Conservation (phyloP, 495 filamentous ascomycete genomes). For the Aspergillus sclerotiicarbonarius region DNA sequence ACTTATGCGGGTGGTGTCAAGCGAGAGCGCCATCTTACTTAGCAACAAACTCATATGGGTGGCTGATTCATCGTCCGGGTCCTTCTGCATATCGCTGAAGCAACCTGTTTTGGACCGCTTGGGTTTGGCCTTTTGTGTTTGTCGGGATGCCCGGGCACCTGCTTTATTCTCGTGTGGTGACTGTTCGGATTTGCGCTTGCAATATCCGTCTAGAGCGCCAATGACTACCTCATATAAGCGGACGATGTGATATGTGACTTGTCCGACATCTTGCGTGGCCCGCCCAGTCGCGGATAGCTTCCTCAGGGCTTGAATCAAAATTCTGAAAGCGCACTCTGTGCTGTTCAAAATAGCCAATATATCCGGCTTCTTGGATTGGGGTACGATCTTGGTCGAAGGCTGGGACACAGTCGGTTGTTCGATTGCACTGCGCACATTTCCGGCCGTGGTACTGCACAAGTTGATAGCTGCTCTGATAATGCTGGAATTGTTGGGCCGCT, state of each 20-base stretch:
- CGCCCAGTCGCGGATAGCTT: conserved; percentile 27
- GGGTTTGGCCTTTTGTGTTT: conserved; percentile 7
- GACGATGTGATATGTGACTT: conserved; percentile 40
- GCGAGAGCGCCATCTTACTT: conserved; percentile 28
- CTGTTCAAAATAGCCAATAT: conserved; percentile 17
- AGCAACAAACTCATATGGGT: conserved; percentile 23
- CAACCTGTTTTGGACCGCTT: conserved; percentile 3
- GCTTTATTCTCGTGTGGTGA: not conserved
- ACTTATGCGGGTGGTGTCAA: conserved; percentile 22
- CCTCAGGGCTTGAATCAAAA: conserved; percentile 31
- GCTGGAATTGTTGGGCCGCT: conserved; percentile 16
- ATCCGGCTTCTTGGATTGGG: conserved; percentile 16
- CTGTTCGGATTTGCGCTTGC: conserved; percentile 20
- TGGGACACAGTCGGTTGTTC: not conserved
- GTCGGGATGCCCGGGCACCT: conserved; percentile 6
- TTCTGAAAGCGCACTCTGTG: conserved; percentile 24
- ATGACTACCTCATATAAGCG: conserved; percentile 40
- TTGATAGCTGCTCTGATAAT: conserved; percentile 25
- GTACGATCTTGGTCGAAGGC: conserved; percentile 3
- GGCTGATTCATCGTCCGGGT: conserved; percentile 19
- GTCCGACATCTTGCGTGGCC: conserved; percentile 15
- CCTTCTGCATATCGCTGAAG: not conserved
- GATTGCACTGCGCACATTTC: conserved; percentile 20
- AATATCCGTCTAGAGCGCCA: conserved; percentile 28
- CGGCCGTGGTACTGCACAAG: conserved; percentile 28